Percentiles rank a stretch among this genome's conserved stretches.
Conservation (phyloP, 2,329 filamentous ascomycete species). For the Aspergillaceae sp. region DNA sequence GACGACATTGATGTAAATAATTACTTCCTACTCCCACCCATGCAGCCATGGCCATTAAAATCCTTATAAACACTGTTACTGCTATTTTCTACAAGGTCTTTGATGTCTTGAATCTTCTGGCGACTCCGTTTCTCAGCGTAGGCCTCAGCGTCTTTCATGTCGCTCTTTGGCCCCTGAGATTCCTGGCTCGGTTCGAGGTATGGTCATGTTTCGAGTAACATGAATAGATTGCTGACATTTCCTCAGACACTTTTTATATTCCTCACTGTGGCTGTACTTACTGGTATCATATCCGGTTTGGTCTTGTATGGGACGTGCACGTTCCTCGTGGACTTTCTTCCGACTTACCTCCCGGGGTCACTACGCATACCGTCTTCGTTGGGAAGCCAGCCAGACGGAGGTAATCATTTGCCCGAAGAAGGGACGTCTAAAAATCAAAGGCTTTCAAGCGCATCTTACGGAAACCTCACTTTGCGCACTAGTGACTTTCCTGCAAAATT, state of each 20-base stretch:
- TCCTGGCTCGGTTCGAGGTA: conserved; percentile 51
- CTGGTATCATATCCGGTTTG: conserved; percentile 58
- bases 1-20: too few species aligned
- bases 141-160: conserved; percentile 34
- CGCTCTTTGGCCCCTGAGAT: conserved; percentile 40
- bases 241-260: conserved; percentile 42
- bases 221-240: neutral
- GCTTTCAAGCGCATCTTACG: conserved; percentile 1
- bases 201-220: conserved; percentile 2
- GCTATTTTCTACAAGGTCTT: conserved; percentile 2
- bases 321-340: conserved; percentile 44
- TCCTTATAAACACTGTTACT: too few species aligned
- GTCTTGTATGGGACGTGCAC: conserved; percentile 50
- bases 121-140: conserved; percentile 43
- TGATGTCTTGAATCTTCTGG: conserved; percentile 30
- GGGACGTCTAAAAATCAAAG: conserved; percentile 2
- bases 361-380: neutral
- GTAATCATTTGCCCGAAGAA: too few species aligned
- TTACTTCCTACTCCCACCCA: too few species aligned
- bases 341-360: conserved; percentile 35
- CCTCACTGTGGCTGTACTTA: conserved; percentile 56
- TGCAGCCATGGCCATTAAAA: too few species aligned
- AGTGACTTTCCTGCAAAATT: conserved; percentile 1
- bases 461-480: neutral
- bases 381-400: too few species aligned